Evolutionary conservation across 2,329 filamentous ascomycete genomes (phyloP).

Genomic region (Penicillium sp.): DNA sequence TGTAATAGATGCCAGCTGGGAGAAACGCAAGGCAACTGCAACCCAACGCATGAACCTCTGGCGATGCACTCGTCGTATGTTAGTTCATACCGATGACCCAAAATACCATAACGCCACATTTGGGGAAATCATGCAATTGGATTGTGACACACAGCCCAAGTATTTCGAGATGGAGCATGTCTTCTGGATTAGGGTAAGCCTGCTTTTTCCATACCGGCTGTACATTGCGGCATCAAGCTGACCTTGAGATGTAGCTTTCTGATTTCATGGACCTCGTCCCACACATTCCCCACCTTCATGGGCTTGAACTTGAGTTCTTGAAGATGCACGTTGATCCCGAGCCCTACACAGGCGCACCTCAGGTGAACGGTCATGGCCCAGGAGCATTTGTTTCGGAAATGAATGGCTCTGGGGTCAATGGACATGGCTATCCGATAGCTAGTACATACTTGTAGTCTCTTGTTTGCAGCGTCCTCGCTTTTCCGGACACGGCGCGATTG

Average conservation of each 20-base stretch:
- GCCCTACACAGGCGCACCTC: slow-evolving; percentile 22
- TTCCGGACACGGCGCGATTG: slow-evolving; percentile 13
- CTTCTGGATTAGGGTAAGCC: slow-evolving; percentile 47
- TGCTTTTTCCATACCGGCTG: background rate
- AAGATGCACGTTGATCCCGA: slow-evolving; percentile 41
- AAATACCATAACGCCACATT: slow-evolving; percentile 35
- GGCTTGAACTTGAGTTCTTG: slow-evolving; percentile 35
- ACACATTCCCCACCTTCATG: slow-evolving; percentile 44
- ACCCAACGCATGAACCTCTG: slow-evolving; percentile 44
- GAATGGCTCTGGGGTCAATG: slow-evolving; percentile 30
- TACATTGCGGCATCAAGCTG: slow-evolving; percentile 5
- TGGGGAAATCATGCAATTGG: slow-evolving; percentile 37
- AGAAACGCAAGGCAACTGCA: slow-evolving; percentile 40
- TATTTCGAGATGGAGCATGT: slow-evolving; percentile 47
- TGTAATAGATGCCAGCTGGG: slow-evolving; percentile 39
- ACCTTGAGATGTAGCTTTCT: slow-evolving; percentile 36
- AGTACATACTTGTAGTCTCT: slow-evolving; percentile 40
- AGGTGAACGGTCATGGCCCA: slow-evolving; percentile 30
- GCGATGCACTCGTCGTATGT: slow-evolving; percentile 43
- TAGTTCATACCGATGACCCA: slow-evolving; percentile 40
- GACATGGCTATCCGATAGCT: slow-evolving; percentile 32
- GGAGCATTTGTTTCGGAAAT: slow-evolving; percentile 19
- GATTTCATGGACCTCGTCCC: slow-evolving; percentile 48
- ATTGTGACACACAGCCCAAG: slow-evolving; percentile 43
- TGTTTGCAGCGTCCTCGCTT: slow-evolving; percentile 21